These are phyloP conservation scores for Coffea humblotiana DNA, from an alignment of 305 asterid genomes.

Conservation along the genomic window DNA sequence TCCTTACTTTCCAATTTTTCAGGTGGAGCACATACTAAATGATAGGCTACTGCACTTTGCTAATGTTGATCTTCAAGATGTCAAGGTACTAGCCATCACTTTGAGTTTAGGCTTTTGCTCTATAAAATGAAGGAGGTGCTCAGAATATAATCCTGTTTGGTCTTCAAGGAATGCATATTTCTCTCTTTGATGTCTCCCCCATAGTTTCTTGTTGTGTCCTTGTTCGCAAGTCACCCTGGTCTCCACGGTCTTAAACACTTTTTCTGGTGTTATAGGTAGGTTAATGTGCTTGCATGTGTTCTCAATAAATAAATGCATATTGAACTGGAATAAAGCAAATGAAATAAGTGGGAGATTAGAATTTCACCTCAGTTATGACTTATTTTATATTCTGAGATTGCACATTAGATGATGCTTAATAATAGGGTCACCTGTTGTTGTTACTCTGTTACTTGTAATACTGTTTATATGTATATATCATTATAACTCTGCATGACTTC, in stretches of 20 bases:
- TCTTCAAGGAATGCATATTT: not conserved
- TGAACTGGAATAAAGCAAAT: conserved; percentile 4
- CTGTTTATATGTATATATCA: not conserved
- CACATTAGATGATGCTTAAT: not conserved
- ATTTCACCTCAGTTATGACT: not conserved
- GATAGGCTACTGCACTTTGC: conserved; percentile 71
- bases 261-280: not conserved
- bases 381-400: not conserved
- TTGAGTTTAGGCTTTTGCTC: not conserved
- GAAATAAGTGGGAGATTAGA: not conserved
- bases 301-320: not conserved
- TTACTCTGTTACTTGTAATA: not conserved
- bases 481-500: not conserved
- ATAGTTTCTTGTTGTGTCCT: not conserved
- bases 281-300: not conserved
- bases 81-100: conserved; percentile 59
- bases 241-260: not conserved
- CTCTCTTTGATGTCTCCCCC: not conserved
- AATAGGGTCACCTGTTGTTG: not conserved
- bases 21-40: conserved; percentile 76
- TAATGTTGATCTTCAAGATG: conserved; percentile 78
- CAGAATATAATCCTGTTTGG: not conserved
- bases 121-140: not conserved
- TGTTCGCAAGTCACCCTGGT: not conserved
- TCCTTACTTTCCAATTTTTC: conserved; percentile 22